Conservation (phyloP, 1,284 basidiomycete species). For the Malassezia sp. region DNA sequence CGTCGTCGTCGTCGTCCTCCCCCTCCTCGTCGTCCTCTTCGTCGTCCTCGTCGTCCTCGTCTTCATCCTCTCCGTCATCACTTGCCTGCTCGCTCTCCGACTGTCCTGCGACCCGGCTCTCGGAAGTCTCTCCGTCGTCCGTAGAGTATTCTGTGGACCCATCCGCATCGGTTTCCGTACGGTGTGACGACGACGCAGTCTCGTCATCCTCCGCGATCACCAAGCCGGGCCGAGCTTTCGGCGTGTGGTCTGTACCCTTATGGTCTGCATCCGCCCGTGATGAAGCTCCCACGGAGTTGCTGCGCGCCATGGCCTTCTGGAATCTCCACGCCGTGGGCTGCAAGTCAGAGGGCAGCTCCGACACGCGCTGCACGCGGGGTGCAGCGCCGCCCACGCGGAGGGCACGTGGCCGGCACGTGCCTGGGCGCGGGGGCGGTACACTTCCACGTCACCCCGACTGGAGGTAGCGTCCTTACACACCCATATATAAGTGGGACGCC, state of each 20-base stretch:
- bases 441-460: conserved; percentile 12
- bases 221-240: neutral
- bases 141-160: conserved; percentile 8
- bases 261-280: too few species aligned
- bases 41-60: conserved; percentile 13
- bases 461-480: too few species aligned
- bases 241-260: too few species aligned
- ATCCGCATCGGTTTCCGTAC: conserved; percentile 1
- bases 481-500: too few species aligned
- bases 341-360: too few species aligned
- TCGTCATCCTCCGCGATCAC: conserved; percentile 15
- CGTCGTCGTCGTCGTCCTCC: conserved; percentile 49
- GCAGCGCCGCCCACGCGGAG: too few species aligned
- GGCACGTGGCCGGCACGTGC: conserved; percentile 1
- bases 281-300: too few species aligned
- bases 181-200: neutral
- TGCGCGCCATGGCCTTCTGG: too few species aligned
- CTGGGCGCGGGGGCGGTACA: neutral
- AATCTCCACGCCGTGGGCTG: too few species aligned
- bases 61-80: conserved; percentile 1
- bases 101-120: neutral
- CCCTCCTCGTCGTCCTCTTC: conserved; percentile 18
- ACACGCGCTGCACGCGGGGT: too few species aligned
- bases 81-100: conserved; percentile 8
- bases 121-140: conserved; percentile 3